phyloP scores from a whole-genome alignment of 108 stramenopile species.

The Cyclostephanos invisitatus region DNA sequence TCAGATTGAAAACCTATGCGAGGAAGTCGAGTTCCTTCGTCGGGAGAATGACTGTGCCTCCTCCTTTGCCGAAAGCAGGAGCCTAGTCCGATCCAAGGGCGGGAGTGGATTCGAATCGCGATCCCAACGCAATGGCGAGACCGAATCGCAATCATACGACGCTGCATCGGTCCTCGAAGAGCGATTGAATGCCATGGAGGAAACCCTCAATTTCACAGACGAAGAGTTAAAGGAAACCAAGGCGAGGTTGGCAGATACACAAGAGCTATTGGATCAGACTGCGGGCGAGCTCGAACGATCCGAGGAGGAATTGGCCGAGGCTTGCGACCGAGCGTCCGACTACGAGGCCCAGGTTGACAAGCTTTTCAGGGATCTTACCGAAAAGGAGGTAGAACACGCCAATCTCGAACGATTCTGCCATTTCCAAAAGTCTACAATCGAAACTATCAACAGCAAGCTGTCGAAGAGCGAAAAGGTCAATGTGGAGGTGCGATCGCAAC shows the following conservation, averaged over 20 bases:
- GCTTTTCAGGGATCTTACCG: conserved; percentile 19
- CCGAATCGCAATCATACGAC: conserved; percentile 1
- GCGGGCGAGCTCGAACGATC: conserved; percentile 24
- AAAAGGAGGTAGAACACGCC: conserved; percentile 21
- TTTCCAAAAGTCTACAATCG: conserved; percentile 30
- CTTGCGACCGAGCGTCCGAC: conserved; percentile 11
- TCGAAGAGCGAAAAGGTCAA: conserved; percentile 24
- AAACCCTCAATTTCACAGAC: conserved; percentile 24
- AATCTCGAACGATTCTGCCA: conserved; percentile 24
- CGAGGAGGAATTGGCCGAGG: conserved; percentile 23
- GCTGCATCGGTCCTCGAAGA: conserved; percentile 13
- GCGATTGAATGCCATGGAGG: conserved; percentile 28
- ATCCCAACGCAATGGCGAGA: neutral
- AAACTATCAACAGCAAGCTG: conserved; percentile 14
- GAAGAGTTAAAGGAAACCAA: conserved; percentile 29
- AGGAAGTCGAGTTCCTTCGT: conserved; percentile 28
- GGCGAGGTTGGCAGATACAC: conserved; percentile 21
- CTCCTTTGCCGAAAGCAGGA: neutral
- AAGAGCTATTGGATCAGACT: conserved; percentile 27
- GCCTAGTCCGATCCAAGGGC: neutral
- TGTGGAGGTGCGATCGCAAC: conserved; percentile 27
- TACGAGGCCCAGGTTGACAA: conserved; percentile 8
- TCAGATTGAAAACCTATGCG: conserved; percentile 23
- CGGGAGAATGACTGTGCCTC: neutral
- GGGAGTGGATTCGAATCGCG: conserved; percentile 5